Evolutionary conservation across 1,284 basidiomycete genomes (phyloP).

Genomic region (Spongiforma sp.): DNA sequence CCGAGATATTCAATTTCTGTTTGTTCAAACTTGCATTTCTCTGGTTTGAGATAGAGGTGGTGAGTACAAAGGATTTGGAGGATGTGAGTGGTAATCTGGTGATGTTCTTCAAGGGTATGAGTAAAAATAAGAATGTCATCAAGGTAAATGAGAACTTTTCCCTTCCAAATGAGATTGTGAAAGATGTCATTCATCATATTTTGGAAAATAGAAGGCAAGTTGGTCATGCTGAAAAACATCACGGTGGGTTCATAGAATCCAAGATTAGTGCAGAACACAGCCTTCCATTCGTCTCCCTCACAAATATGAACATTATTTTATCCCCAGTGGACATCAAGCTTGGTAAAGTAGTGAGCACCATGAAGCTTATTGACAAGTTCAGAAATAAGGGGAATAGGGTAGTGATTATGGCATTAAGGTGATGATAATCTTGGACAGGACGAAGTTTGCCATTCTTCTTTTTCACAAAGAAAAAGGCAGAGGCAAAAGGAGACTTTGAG

Average conservation of each 20-base stretch:
- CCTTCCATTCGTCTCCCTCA: conserved; percentile 15
- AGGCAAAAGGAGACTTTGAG: not conserved
- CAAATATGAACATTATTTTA: conserved; percentile 21
- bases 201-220: conserved; percentile 40
- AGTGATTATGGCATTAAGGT: not conserved
- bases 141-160: too few species aligned
- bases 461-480: not conserved
- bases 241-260: conserved; percentile 38
- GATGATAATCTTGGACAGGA: not conserved
- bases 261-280: conserved; percentile 1
- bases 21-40: too few species aligned
- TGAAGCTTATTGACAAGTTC: not conserved
- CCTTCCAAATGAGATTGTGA: too few species aligned
- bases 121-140: conserved; percentile 17
- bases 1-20: too few species aligned
- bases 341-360: not conserved
- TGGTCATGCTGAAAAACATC: conserved; percentile 21
- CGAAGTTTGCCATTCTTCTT: not conserved
- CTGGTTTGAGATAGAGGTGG: too few species aligned
- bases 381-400: not conserved
- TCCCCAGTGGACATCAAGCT: not conserved
- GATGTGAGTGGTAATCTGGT: conserved; percentile 30
- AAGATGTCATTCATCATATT: conserved; percentile 7
- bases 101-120: conserved; percentile 21
- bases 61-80: conserved; percentile 19